Evolutionary conservation across 257 asterid genomes (phyloP).

Genomic region (Mitragyna speciosa): DNA sequence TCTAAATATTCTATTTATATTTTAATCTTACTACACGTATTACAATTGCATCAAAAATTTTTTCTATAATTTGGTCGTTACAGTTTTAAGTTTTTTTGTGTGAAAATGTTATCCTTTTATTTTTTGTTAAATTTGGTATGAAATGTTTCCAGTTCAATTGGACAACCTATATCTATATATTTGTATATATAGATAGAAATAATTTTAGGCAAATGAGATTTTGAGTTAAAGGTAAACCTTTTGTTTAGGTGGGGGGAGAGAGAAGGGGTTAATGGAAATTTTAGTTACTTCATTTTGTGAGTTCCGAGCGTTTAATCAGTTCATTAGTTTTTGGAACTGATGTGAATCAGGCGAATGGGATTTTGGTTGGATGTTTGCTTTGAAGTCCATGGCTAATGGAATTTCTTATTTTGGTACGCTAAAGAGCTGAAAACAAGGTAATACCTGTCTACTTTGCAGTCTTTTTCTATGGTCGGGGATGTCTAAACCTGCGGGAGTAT

Average conservation of each 20-base stretch:
- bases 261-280: conserved; percentile 1
- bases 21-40: background rate
- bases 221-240: background rate
- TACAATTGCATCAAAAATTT: background rate
- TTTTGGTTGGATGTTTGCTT: background rate
- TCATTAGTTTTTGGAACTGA: background rate
- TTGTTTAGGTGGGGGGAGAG: background rate
- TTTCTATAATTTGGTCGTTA: no score
- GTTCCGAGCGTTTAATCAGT: background rate
- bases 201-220: background rate
- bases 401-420: background rate
- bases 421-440: background rate
- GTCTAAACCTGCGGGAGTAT: no score
- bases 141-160: background rate
- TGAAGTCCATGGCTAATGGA: background rate
- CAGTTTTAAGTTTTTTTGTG: background rate
- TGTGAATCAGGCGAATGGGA: background rate
- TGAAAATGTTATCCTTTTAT: background rate
- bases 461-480: background rate
- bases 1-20: background rate
- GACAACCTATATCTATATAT: background rate
- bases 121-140: no score
- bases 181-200: background rate
- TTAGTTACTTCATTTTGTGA: background rate
- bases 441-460: background rate